These are phyloP conservation scores for Cladosporium velox DNA, from an alignment of 2,329 filamentous ascomycete species.

Conservation along the genomic window DNA sequence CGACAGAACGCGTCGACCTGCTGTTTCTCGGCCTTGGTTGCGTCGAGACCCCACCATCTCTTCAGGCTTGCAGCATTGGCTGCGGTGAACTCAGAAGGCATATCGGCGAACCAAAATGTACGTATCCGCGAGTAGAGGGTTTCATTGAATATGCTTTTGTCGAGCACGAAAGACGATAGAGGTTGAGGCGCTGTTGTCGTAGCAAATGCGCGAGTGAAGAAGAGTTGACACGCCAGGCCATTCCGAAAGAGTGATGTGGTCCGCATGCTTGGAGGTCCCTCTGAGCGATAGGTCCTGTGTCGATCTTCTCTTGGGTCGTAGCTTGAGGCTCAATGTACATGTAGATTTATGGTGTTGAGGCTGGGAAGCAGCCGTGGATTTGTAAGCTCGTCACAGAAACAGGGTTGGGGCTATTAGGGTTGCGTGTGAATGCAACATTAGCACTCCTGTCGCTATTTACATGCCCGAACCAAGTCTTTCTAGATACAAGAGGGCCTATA, in stretches of 20 bases:
- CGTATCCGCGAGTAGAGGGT: constrained; percentile 41
- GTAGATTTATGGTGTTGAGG: neutral
- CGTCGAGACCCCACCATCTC: constrained; percentile 42
- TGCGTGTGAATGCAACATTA: neutral
- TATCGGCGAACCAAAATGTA: constrained; percentile 43
- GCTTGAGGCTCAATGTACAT: too few relatives aligned
- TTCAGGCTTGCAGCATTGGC: constrained; percentile 30
- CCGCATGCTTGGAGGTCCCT: neutral
- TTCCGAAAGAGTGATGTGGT: neutral
- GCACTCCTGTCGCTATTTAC: neutral
- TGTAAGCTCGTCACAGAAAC: too few relatives aligned
- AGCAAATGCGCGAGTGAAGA: neutral
- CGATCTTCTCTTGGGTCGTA: neutral
- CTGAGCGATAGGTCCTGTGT: neutral
- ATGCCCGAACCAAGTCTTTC: neutral
- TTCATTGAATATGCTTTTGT: constrained; percentile 44
- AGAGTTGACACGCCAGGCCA: neutral
- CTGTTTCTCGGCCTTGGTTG: constrained; percentile 36
- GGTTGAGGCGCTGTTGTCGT: constrained; percentile 7
- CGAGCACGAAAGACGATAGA: constrained; percentile 33
- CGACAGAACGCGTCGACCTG: constrained; percentile 43
- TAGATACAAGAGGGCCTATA: neutral
- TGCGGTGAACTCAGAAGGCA: constrained; percentile 33
- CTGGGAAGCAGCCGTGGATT: too few relatives aligned
- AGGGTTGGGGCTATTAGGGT: neutral